phyloP scores from a whole-genome alignment of 257 asterid genomes.

The Solanum raphanifolium region DNA sequence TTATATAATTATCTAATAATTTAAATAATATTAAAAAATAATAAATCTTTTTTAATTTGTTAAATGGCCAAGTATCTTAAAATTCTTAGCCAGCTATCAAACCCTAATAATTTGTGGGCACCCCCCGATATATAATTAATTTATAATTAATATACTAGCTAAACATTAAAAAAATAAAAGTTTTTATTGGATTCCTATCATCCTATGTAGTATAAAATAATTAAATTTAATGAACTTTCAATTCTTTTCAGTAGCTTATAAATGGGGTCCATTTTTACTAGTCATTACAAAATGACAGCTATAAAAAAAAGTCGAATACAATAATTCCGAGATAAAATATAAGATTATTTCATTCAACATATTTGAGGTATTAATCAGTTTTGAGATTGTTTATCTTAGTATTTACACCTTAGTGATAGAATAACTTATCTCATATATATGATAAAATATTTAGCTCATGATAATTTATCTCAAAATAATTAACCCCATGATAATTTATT shows the following conservation, averaged over 20 bases:
- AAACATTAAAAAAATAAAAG: not conserved
- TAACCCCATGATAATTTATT: accelerated
- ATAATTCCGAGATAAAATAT: no score
- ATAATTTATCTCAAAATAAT: no score
- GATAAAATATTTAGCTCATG: no score
- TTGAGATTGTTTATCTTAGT: no score
- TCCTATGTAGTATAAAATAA: not conserved
- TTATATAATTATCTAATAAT: no score
- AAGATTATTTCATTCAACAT: accelerated
- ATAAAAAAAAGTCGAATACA: no score
- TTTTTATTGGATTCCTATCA: not conserved
- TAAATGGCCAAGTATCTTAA: no score
- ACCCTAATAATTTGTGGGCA: not conserved
- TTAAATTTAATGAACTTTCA: not conserved
- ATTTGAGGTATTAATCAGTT: accelerated
- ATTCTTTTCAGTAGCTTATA: not conserved
- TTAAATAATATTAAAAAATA: no score
- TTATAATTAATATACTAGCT: not conserved
- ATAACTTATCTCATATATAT: no score
- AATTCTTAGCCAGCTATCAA: not conserved
- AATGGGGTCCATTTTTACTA: not conserved
- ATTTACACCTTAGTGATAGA: no score
- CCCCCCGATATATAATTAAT: not conserved
- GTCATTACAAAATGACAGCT: not conserved
- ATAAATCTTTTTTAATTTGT: no score